These are phyloP conservation scores for Ophiostoma sp. DNA, from an alignment of 2,329 filamentous ascomycete genomes.

Conservation along the genomic window DNA sequence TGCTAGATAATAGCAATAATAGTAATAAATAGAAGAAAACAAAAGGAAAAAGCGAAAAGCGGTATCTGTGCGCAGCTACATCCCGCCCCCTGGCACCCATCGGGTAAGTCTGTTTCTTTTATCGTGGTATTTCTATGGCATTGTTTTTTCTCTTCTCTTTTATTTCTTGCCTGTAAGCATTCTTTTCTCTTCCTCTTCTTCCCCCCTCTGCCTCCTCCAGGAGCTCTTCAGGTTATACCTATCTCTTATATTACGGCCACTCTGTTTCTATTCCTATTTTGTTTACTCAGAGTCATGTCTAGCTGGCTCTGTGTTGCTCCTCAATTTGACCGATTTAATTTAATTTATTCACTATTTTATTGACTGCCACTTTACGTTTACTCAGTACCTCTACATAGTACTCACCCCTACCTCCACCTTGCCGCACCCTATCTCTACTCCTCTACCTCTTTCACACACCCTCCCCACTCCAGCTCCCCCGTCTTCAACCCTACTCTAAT, in stretches of 20 bases:
- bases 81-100: slow-evolving; percentile 23
- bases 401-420: slow-evolving; percentile 11
- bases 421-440: neutral
- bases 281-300: neutral
- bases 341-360: neutral
- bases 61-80: slow-evolving; percentile 25
- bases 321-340: neutral
- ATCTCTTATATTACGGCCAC: neutral
- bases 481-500: slow-evolving; percentile 7
- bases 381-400: neutral
- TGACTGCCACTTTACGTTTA: neutral
- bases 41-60: slow-evolving; percentile 1
- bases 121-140: slow-evolving; percentile 4
- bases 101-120: slow-evolving; percentile 22
- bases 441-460: slow-evolving; percentile 1
- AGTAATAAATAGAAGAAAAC: slow-evolving; percentile 12
- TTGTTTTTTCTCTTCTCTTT: slow-evolving; percentile 16
- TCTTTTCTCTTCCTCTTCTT: neutral
- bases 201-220: neutral
- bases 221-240: neutral
- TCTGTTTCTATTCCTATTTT: neutral
- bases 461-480: slow-evolving; percentile 11
- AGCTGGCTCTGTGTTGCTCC: neutral
- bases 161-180: slow-evolving; percentile 4
- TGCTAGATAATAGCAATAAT: neutral